Evolutionary conservation across 805 yeast genomes (phyloP).

Genomic region (Candida ovalis): DNA sequence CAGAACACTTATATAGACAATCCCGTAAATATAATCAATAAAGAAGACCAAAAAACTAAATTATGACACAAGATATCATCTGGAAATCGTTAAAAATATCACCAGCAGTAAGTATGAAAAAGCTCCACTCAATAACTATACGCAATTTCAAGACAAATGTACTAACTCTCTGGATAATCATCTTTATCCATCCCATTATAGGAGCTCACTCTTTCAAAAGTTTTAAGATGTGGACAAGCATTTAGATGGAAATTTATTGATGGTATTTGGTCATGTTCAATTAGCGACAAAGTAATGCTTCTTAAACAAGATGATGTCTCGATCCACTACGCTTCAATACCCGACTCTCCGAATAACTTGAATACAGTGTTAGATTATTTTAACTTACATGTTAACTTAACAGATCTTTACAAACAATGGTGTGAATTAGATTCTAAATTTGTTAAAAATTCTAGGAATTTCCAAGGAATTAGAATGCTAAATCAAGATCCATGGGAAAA

Average conservation of each 20-base stretch:
- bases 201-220: conserved; percentile 61
- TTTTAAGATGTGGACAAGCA: conserved; percentile 81
- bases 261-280: conserved; percentile 63
- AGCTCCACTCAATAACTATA: no score
- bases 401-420: conserved; percentile 61
- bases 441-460: conserved; percentile 32
- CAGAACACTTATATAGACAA: no score
- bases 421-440: conserved; percentile 48
- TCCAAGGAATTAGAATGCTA: conserved; percentile 76
- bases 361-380: conserved; percentile 63
- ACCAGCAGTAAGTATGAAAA: conserved; percentile 18
- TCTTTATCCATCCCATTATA: conserved; percentile 2
- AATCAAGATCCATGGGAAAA: conserved; percentile 98
- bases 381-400: conserved; percentile 54
- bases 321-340: conserved; percentile 50
- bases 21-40: no score
- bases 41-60: no score
- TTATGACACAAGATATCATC: conserved; percentile 22
- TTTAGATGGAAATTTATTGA: conserved; percentile 70
- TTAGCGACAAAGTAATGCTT: conserved; percentile 56
- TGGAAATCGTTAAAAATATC: conserved; percentile 27
- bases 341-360: conserved; percentile 33
- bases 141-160: conserved; percentile 1
- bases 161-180: not conserved
- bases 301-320: conserved; percentile 52